phyloP scores from a whole-genome alignment of 257 asterid genomes.

The Ehretia macrophylla region DNA sequence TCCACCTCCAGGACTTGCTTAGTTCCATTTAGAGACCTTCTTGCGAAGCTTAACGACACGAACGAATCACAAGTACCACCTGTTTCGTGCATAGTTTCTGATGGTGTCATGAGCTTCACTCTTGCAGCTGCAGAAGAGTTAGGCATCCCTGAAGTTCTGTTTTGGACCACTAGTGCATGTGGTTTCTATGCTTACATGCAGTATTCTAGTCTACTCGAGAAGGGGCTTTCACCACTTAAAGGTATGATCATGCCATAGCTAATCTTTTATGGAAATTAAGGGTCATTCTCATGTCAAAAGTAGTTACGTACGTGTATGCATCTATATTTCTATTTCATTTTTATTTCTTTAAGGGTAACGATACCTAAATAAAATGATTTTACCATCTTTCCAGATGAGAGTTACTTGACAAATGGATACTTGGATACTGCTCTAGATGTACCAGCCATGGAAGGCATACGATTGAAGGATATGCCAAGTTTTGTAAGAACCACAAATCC shows the following conservation, averaged over 20 bases:
- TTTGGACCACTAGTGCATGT: constrained; percentile 47
- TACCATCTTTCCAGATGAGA: constrained; percentile 27
- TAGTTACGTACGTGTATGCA: no score
- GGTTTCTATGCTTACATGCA: constrained; percentile 32
- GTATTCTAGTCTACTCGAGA: constrained; percentile 17
- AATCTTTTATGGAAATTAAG: background rate
- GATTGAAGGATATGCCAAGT: constrained; percentile 42
- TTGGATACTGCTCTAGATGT: constrained; percentile 35
- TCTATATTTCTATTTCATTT: no score
- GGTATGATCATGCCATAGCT: constrained; percentile 19
- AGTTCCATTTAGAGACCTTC: constrained; percentile 34
- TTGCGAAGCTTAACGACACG: constrained; percentile 25
- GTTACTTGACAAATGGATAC: constrained; percentile 40
- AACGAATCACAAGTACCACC: constrained; percentile 26
- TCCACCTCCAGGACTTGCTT: constrained; percentile 26
- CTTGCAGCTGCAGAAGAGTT: constrained; percentile 44
- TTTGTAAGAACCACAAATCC: constrained; percentile 32
- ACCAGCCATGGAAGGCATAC: constrained; percentile 32
- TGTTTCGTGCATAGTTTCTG: constrained; percentile 51
- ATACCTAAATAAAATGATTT: no score
- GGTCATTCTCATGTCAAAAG: no score
- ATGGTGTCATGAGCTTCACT: constrained; percentile 46
- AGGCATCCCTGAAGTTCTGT: constrained; percentile 43
- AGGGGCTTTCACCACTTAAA: constrained; percentile 40
- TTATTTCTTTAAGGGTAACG: no score